Base-by-base conservation (phyloP, 495 filamentous ascomycete species). In the Pyrenula aspistea region DNA sequence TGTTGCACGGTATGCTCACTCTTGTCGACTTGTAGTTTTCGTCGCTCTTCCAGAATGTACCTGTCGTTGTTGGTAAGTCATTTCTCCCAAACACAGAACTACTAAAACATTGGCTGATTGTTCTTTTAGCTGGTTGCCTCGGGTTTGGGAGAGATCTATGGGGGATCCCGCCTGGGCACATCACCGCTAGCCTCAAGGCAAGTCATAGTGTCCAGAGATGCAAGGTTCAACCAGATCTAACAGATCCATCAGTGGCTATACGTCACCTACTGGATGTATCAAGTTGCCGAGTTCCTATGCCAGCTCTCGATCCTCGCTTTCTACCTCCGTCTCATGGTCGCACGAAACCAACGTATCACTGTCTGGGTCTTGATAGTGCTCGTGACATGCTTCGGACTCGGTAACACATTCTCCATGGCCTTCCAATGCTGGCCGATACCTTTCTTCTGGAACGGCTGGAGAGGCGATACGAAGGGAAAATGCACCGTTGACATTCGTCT, bases 71-170 rank as follows among this genome's bases (percentile, higher is more conserved):
- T 42, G 31, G 31, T 42, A 42, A 42, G 31, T 42, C 31, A 42
- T 8, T 4, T 42, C 15, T 4, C 31, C 31, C 31, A 42, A 42
- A 4, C 31, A 42, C 31, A 42, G 31, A 15, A 4, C 15, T 42
- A 42, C 31, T 42, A 15, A 42, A 42, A 42, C 15, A 15, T 4
- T 42, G 4, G 31, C 15, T 42, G 31, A 42, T 15, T 42, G 4
- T 42, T 42, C 31, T 42, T n/a, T 15, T 51, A 73, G 68, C 70
- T 62, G 68, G 68, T n/a, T 53, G 68, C 22, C 54, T 63, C 42
- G 76, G 77, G 8, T 60, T 74, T 11, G 72, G 76, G 0, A 68
- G 58, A 42, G 73, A 79, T 57, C 70, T 77, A 25, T 79, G 74
- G 74, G 66, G 68, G 11, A 61, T 79, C 20, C 67, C 73, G 1